Evolutionary conservation across 1,139 yeast genomes (phyloP), one percentile per base, ranked within the genome.

Genomic region (Starmera stellimalicola): DNA sequence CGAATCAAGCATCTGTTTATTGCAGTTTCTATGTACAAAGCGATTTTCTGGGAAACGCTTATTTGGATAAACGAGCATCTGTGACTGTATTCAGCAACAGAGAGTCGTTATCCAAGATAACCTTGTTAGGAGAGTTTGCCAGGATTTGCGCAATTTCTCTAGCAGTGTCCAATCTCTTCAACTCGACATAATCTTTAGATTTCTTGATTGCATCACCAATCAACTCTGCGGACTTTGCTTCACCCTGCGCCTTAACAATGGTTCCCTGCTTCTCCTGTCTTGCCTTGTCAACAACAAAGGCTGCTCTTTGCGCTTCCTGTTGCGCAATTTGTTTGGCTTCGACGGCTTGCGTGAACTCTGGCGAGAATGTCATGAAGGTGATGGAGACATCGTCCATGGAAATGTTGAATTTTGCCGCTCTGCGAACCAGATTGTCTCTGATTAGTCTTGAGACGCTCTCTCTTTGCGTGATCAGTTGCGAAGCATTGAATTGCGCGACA

Each of bases 261-360:
- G 84, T 71, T 57, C 93, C 94, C 60, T 91, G 96, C 60, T 91
- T 91, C 64, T 91, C 98, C 62, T 93, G 98, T 48, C 83, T 77
- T 14, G 99, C 98, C 55, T 88, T 84, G 60, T 91, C 98, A 35
- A 91, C 98, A 33, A 91, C 69, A 48, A 88, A 93, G 0, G 97
- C 96, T 11, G 98, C 97, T 58, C 95, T 77, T 64, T 91, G 96
- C 19, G 98, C 97, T 58, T 91, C 98, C 65, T 91, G 99, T 62
- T 93, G 98, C 24, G 99, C 98, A 59, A 91, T 91, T 65, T 91
- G 98, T 63, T 91, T 91, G 39, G 96, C 95, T 64, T 91, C 99
- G 34, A 91, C 99, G 3, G 99, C 98, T 31, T 81, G 78, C 35
- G 97, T 88, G 60, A 91, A 91, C 60, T 91, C 98, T 18, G 99